Base-by-base conservation (phyloP, 2,329 filamentous ascomycete species). In the Fusarium scirpi region DNA sequence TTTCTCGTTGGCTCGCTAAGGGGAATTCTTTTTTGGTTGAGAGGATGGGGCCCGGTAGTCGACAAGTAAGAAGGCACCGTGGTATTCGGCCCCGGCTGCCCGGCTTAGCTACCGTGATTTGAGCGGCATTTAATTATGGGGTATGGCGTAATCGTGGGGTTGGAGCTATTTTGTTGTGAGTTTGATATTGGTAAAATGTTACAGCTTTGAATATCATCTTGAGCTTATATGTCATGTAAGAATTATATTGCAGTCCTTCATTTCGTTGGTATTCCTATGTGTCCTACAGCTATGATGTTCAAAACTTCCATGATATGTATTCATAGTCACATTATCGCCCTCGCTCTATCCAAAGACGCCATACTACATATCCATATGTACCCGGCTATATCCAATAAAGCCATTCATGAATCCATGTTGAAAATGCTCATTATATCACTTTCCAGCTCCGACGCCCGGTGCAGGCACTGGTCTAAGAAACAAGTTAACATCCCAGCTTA, bases 1-100 rank as follows among this genome's bases (percentile, higher is more conserved):
- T 51, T 68, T 64, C 68, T 74, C 72, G 72, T 74, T 74, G 72
- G 72, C 53, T 69, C 51, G 45, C 60, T 61, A 49, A 52, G 54
- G 58, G 49, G 48, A 30, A 29, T 25, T 25, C 24, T 15, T 62
- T 62, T 69, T 55, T 70, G 62, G 67, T 70, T 70, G 66, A 63
- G 56, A 52, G 47, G 25, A 66, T 49, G 67, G 47, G 62, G 53
- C 53, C 13, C 46, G 25, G 20, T 13, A 18, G 25, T 54, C 15
- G 16, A n/a, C 49, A 20, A 40, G 34, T 53, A 13, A 18, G 7
- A 25, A 32, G 41, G 10, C 16, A 55, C 30, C 58, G 55, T 55
- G 38, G 49, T 46, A 41, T 41, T 44, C 47, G 25, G 59, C 41
- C 53, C 65, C 71, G 63, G 71, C 64, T 68, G 48, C 40, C 45